Evolutionary conservation across 2,329 filamentous ascomycete species (phyloP), one percentile per base, ranked within the genome.

Genomic region (Fusarium poae): DNA sequence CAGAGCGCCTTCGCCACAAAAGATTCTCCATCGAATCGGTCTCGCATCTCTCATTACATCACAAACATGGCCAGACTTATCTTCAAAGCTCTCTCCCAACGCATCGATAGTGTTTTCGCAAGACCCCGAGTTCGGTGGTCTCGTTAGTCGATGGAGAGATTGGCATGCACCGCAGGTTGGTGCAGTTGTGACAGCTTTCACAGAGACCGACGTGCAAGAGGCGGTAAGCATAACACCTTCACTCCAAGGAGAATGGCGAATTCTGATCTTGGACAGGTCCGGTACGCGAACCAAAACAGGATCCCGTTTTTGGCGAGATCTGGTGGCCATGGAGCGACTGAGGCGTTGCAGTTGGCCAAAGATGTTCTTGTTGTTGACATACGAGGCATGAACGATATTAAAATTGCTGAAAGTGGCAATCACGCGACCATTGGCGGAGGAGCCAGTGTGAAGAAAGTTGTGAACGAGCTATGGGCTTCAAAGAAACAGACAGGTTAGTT

Each of bases 401-500:
- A 50, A 0, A 23, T 71, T 32, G 32, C 42, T 1, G 21, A 29
- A 0, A 39, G 54, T 20, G 67, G 61, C 3, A 57, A 52, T 8
- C 54, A 29, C 3, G 67, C 57, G 0, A 66, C 18, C 1, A 63
- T 71, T 4, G 43, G 67, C 0, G 65, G 57, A 2, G 68, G 68
- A 5, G 49, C 57, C 0, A 57, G 23, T n/a, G 37, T 63, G 1
- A 71, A 71, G 21, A 59, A 68, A 9, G 61, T 66, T 1, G 51
- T 57, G 1, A 18, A 37, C 18, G 21, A 49, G 5, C 23, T 71
- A 2, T 71, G 68, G 67, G 15, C 37, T 2, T 35, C 49, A 1
- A 51, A 48, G 5, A 71, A 71, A 2, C 67, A 71, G 44, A 71
- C 67, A 11, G 68, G 68, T 37, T 12, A 35, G 67, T 13, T 2